phyloP scores from a whole-genome alignment of 139 green algal species.

The Astrephomene gubernaculifera region DNA sequence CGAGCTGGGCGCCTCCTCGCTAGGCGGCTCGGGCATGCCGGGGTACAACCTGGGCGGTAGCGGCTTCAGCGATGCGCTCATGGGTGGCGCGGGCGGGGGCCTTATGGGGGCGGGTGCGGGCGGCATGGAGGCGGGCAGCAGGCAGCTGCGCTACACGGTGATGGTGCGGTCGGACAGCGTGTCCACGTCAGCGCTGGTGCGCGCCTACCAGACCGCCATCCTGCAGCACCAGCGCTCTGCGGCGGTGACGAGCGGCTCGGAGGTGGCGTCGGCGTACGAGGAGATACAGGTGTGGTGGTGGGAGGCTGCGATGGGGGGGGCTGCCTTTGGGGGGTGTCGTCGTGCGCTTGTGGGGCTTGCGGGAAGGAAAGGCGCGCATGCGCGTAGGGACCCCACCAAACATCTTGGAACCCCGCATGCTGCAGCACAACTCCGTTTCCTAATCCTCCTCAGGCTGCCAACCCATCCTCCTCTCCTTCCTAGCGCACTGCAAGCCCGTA shows the following conservation, averaged over 20 bases:
- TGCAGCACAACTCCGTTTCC: too few relatives aligned
- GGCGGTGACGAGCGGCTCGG: not conserved
- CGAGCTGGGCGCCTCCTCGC: not conserved
- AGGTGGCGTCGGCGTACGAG: conserved; percentile 33
- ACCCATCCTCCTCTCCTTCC: too few relatives aligned
- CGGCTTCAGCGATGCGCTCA: conserved; percentile 18
- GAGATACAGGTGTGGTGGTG: conserved; percentile 46
- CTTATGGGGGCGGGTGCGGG: not conserved
- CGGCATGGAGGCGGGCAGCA: not conserved
- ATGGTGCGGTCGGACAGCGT: conserved; percentile 41
- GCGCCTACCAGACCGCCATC: conserved; percentile 48
- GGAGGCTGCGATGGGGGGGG: not conserved
- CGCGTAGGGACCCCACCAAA: too few relatives aligned
- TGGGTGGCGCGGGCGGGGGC: conserved; percentile 21
- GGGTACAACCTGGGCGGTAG: not conserved
- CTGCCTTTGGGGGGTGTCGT: too few relatives aligned
- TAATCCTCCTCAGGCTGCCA: too few relatives aligned
- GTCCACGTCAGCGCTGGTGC: conserved; percentile 46
- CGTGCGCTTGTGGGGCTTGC: too few relatives aligned
- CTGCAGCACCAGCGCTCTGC: conserved; percentile 41
- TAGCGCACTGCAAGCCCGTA: too few relatives aligned
- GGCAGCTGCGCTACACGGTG: conserved; percentile 40
- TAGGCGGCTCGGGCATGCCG: not conserved
- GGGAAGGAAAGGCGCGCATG: too few relatives aligned
- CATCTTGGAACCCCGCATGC: too few relatives aligned